A percentile compares a stretch with the other conserved stretches of the same genome.
phyloP scores from a whole-genome alignment of 2,329 filamentous ascomycete genomes.

The Laburnicola sp. region DNA sequence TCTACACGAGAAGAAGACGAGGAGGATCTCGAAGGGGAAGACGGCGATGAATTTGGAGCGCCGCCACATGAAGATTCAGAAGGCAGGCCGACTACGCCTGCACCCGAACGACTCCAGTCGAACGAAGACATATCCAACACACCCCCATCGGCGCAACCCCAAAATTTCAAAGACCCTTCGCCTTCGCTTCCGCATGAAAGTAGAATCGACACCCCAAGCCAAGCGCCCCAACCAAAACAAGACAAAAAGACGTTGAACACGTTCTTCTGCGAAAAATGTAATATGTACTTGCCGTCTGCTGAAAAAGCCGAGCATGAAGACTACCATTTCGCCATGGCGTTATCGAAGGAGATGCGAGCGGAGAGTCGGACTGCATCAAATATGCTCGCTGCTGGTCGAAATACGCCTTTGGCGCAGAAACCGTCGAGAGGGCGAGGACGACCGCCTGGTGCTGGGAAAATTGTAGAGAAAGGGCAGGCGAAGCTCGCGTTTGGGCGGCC shows the following conservation, averaged over 20 bases:
- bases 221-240: slow-evolving; percentile 6
- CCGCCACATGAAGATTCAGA: slow-evolving; percentile 17
- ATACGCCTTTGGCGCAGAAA: slow-evolving; percentile 20
- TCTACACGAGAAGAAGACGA: slow-evolving; percentile 29
- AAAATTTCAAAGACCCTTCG: slow-evolving; percentile 5
- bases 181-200: slow-evolving; percentile 4
- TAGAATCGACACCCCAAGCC: background rate
- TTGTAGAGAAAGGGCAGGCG: slow-evolving; percentile 50
- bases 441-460: slow-evolving; percentile 34
- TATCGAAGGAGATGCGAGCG: slow-evolving; percentile 63
- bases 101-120: slow-evolving; percentile 5
- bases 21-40: slow-evolving; percentile 24
- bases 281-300: slow-evolving; percentile 59
- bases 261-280: slow-evolving; percentile 68
- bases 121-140: slow-evolving; percentile 22
- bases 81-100: slow-evolving; percentile 20
- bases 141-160: slow-evolving; percentile 42
- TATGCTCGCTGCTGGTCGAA: slow-evolving; percentile 8
- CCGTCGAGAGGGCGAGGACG: slow-evolving; percentile 41
- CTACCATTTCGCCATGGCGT: slow-evolving; percentile 90
- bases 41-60: slow-evolving; percentile 21
- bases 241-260: slow-evolving; percentile 33
- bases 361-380: slow-evolving; percentile 27
- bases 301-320: slow-evolving; percentile 79
- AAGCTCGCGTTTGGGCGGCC: slow-evolving; percentile 48